Evolutionary conservation across 2,329 filamentous ascomycete species (phyloP).

Genomic region (Cordyceps cateniannulata): DNA sequence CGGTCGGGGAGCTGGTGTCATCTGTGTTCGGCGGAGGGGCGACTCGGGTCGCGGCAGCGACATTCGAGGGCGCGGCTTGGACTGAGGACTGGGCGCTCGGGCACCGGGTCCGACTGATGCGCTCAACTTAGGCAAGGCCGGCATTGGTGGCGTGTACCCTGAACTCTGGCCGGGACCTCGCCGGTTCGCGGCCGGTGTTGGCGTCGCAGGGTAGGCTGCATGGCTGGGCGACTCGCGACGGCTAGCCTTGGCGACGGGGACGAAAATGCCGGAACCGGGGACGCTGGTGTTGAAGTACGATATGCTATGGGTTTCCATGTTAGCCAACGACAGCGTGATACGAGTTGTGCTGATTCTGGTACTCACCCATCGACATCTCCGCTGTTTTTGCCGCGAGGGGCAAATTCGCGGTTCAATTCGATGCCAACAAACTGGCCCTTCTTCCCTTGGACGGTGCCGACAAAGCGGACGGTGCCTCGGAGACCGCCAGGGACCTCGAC

Average conservation of each 20-base stretch:
- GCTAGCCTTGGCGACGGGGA: conserved; percentile 75
- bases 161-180: conserved; percentile 50
- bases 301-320: conserved; percentile 34
- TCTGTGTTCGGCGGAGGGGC: conserved; percentile 63
- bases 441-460: conserved; percentile 82
- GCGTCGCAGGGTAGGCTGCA: conserved; percentile 53
- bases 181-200: conserved; percentile 53
- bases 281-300: conserved; percentile 76
- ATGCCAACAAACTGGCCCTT: conserved; percentile 89
- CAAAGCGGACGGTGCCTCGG: conserved; percentile 81
- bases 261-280: conserved; percentile 84
- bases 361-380: conserved; percentile 90
- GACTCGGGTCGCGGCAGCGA: conserved; percentile 87
- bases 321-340: conserved; percentile 4
- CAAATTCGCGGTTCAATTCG: conserved; percentile 76
- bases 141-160: conserved; percentile 57
- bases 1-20: conserved; percentile 52
- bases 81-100: conserved; percentile 63
- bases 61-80: conserved; percentile 60
- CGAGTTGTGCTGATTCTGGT: conserved; percentile 1
- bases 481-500: conserved; percentile 94
- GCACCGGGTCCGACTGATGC: conserved; percentile 72
- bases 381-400: conserved; percentile 82
- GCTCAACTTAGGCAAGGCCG: conserved; percentile 71
- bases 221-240: conserved; percentile 53